These are phyloP conservation scores for Irpex rosettiformis DNA, from an alignment of 1,284 basidiomycete genomes.

Conservation along the genomic window DNA sequence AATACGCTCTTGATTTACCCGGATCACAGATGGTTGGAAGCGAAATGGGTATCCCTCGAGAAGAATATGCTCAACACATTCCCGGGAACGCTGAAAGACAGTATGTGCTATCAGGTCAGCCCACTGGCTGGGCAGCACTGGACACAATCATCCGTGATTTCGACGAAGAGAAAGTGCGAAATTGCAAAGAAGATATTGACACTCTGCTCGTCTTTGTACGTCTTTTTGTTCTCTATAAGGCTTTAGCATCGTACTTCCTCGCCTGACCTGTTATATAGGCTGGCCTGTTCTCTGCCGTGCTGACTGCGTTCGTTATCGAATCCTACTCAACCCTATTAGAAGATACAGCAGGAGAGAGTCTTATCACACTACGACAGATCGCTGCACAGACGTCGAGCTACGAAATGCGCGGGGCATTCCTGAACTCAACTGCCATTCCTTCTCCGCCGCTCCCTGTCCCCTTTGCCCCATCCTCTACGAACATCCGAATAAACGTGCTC, in stretches of 20 bases:
- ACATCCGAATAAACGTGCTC: constrained; percentile 9
- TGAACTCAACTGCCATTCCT: neutral
- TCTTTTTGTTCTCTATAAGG: neutral
- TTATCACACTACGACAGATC: neutral
- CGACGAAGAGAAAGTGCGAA: constrained; percentile 1
- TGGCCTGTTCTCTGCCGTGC: constrained; percentile 2
- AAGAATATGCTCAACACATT: neutral
- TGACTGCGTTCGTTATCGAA: constrained; percentile 1
- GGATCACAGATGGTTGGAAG: neutral
- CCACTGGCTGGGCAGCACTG: constrained; percentile 5
- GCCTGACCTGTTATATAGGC: neutral
- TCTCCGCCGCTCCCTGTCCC: neutral
- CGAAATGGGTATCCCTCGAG: neutral
- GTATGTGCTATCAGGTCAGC: neutral
- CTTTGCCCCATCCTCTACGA: neutral
- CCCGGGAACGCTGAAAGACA: neutral
- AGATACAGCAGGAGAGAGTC: neutral
- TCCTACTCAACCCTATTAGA: neutral
- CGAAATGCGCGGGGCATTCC: neutral
- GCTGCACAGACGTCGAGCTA: neutral
- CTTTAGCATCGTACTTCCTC: too few relatives aligned
- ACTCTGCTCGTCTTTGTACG: constrained; percentile 9
- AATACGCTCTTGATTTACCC: too few relatives aligned
- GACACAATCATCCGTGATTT: neutral
- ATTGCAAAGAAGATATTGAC: constrained; percentile 5